These are phyloP conservation scores for Pisolithus tinctorius DNA, from an alignment of 768 basidiomycete species.

Conservation along the genomic window DNA sequence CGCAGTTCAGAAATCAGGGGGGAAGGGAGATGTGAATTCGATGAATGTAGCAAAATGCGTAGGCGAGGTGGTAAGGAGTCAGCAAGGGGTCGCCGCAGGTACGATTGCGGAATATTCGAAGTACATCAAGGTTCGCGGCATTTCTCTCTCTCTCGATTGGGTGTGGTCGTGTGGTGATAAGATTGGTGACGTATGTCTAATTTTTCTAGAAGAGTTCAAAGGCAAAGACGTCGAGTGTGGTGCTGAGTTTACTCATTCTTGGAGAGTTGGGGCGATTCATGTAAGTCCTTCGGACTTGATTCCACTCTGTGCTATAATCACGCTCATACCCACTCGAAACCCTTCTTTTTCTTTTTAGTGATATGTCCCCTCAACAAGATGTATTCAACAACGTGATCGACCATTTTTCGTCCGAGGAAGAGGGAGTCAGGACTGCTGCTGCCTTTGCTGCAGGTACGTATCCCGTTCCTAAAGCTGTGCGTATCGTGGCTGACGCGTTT, in stretches of 20 bases:
- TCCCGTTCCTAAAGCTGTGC: background rate
- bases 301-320: background rate
- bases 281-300: slow-evolving; percentile 34
- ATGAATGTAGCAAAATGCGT: slow-evolving; percentile 81
- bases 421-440: slow-evolving; percentile 85
- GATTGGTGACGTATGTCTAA: background rate
- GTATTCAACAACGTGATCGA: slow-evolving; percentile 71
- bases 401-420: slow-evolving; percentile 69
- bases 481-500: background rate
- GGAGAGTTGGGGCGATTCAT: slow-evolving; percentile 91
- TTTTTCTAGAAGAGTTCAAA: slow-evolving; percentile 44
- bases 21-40: slow-evolving; percentile 47
- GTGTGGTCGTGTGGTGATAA: background rate
- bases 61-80: slow-evolving; percentile 70
- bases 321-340: background rate
- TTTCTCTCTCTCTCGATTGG: background rate
- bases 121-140: slow-evolving; percentile 54
- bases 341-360: slow-evolving; percentile 39
- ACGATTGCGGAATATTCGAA: slow-evolving; percentile 84
- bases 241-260: slow-evolving; percentile 80
- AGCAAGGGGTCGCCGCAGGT: slow-evolving; percentile 68
- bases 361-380: slow-evolving; percentile 77
- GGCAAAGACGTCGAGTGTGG: slow-evolving; percentile 58
- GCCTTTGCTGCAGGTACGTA: slow-evolving; percentile 84
- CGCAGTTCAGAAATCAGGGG: slow-evolving; percentile 51